Evolutionary conservation across 2,329 filamentous ascomycete species (phyloP).

Genomic region (Penicillium sp.): DNA sequence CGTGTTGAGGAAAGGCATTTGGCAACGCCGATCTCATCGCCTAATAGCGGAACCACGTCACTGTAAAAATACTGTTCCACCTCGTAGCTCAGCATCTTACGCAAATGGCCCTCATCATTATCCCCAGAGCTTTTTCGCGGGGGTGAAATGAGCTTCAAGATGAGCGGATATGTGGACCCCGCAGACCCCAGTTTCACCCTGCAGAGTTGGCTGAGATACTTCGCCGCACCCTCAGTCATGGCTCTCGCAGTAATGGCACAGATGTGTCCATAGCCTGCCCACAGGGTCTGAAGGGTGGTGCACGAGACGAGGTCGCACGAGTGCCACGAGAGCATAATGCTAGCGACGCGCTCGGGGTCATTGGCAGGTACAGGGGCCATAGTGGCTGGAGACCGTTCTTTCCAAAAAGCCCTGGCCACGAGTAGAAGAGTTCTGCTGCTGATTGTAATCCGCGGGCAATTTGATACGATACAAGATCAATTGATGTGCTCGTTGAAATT

Average conservation of each 20-base stretch:
- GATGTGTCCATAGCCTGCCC: conserved; percentile 54
- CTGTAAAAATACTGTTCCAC: conserved; percentile 67
- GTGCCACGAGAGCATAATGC: conserved; percentile 28
- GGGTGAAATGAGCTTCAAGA: conserved; percentile 62
- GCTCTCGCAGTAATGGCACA: conserved; percentile 52
- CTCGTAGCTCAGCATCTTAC: conserved; percentile 66
- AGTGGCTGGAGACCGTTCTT: neutral
- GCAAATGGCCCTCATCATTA: conserved; percentile 60
- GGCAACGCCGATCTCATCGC: conserved; percentile 48
- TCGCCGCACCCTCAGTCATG: conserved; percentile 22
- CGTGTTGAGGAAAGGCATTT: conserved; percentile 49
- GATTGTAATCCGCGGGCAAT: neutral
- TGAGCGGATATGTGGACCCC: conserved; percentile 35
- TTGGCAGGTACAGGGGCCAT: conserved; percentile 9
- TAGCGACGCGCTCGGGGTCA: conserved; percentile 24
- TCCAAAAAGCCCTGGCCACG: neutral
- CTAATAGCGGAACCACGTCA: conserved; percentile 52
- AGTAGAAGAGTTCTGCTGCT: neutral
- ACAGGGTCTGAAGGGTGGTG: conserved; percentile 42
- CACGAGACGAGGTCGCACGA: conserved; percentile 29
- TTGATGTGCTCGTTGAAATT: neutral
- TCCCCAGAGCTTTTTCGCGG: conserved; percentile 34
- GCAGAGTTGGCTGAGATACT: conserved; percentile 20
- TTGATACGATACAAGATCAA: neutral
- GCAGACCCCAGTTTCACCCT: conserved; percentile 14